phyloP scores from a whole-genome alignment of 2,329 filamentous ascomycete genomes.

The Phyllachora maydis region DNA sequence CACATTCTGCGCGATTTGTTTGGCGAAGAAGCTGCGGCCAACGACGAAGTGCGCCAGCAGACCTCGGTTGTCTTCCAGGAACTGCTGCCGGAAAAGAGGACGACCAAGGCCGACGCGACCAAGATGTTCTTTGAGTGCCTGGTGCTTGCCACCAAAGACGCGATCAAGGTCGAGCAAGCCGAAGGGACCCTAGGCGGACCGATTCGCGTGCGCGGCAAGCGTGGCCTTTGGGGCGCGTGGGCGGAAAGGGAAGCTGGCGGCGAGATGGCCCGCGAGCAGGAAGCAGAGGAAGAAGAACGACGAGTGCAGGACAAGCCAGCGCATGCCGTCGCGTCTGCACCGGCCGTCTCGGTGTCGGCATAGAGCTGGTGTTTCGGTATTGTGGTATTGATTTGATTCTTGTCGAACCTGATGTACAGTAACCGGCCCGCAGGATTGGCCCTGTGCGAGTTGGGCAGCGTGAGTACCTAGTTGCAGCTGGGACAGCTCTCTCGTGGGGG shows the following conservation, averaged over 20 bases:
- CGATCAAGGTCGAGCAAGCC: conserved; percentile 85
- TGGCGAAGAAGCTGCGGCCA: conserved; percentile 47
- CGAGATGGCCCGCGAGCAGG: conserved; percentile 32
- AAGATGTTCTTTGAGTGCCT: conserved; percentile 99
- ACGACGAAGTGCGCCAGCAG: conserved; percentile 53
- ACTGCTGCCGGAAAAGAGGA: conserved; percentile 61
- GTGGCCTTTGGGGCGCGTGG: conserved; percentile 94
- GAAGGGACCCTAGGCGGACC: conserved; percentile 51
- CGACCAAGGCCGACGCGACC: conserved; percentile 76
- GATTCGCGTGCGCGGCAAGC: conserved; percentile 73
- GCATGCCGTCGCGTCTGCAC: too few species aligned
- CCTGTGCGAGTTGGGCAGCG: too few species aligned
- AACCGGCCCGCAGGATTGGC: too few species aligned
- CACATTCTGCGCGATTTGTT: conserved; percentile 84
- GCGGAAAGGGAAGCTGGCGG: conserved; percentile 57
- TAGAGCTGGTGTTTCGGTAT: too few species aligned
- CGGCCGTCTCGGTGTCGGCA: too few species aligned
- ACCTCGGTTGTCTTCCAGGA: conserved; percentile 75
- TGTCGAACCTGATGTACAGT: too few species aligned
- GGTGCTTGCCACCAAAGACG: conserved; percentile 92
- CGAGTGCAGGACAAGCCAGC: too few species aligned
- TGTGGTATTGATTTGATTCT: too few species aligned
- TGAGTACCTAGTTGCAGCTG: too few species aligned
- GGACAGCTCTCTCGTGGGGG: too few species aligned
- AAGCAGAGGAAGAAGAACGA: too few species aligned